Base-by-base conservation (phyloP, 1,284 basidiomycete genomes). In the Cutaneotrichosporon spelunceum region DNA sequence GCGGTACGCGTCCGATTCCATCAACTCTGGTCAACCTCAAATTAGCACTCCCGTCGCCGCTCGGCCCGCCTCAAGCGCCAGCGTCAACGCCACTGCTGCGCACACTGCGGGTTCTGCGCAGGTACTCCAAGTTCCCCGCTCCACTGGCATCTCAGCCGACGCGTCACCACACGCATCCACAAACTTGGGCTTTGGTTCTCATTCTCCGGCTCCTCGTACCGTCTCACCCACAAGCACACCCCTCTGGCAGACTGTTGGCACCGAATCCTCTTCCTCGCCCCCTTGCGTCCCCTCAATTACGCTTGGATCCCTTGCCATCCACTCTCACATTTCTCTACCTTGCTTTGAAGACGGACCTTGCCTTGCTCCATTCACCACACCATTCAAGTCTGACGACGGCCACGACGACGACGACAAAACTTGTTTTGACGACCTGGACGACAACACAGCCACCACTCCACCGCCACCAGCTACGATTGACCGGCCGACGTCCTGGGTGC, bases 311-410 rank as follows among this genome's bases (percentile, higher is more conserved):
- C 63, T 69, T 36, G 70, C 72, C 24, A 53, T 55, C 27, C 52
- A 72, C 6, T 71, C 70, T 3, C 70, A 70, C 45, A 66, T 71
- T 39, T 68, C 70, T 4, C 70, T 70, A 44, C 65, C 70, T 39
- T 68, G 69, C 13, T 60, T 70, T n/a, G n/a, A n/a, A n/a, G 56
- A 57, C n/a, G 59, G 66, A 5, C 56, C 59, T n/a, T 62, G 66
- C 7, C 47, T 56, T 8, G 42, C 23, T 4, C 14, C 30, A 11
- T 56, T 66, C 34, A 45, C 36, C 14, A 53, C 33, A 45, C 45
- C 60, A 2, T 44, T 44, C 44, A 53, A 30, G 55, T 44, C 23
- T 23, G 42, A 47, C 48, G 26, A 56, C 54, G 29, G 33, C 49
- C 48, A 27, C 34, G 44, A 61, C 42, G 47, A 52, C 13, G 39